Evolutionary conservation across 2,329 filamentous ascomycete genomes (phyloP), one percentile per base, ranked within the genome.

Genomic region (Keithomyces neogunnii): DNA sequence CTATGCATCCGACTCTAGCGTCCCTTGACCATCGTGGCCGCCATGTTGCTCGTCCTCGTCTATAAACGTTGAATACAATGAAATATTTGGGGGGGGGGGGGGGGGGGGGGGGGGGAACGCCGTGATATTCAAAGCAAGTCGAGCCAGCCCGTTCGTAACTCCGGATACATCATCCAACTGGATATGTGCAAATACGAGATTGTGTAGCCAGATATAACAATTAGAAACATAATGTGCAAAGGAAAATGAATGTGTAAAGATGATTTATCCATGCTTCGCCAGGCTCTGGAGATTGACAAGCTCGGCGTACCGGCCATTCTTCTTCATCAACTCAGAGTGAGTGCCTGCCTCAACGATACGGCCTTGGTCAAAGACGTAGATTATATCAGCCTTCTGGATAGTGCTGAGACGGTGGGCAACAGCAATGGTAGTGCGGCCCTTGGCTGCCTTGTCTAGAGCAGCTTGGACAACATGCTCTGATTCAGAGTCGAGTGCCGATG

Each of bases 311-410:
- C 86, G 76, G 3, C 87, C 86, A 56, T 82, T 82, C 63, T 75
- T 77, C 57, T 74, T 77, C 78, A 88, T 83, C 60, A 92, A 65
- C 63, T 89, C 86, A 0, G 72, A 62, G 64, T 97, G 92, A 7
- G 83, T 89, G 4, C 92, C 92, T 58, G 81, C 79, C 73, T 97
- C 92, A 1, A 95, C 87, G 43, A 97, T 81, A 53, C 82, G 79
- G 6, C 92, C 93, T 60, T 88, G 84, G 66, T 96, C 91, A 65
- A 97, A 93, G n/a, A 97, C 92, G 58, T 95, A 96, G 60, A 97
- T 97, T 47, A 92, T 73, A 64, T 97, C 92, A 0, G 92, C 92
- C 65, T 93, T 91, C 65, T 96, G 90, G 54, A 97, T 96, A 0
- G 93, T 96, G 62, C 84, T 89, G 5, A 99, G 73, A 29, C 93